Conservation (phyloP, 2,329 filamentous ascomycete species). For the Cadophora malorum region DNA sequence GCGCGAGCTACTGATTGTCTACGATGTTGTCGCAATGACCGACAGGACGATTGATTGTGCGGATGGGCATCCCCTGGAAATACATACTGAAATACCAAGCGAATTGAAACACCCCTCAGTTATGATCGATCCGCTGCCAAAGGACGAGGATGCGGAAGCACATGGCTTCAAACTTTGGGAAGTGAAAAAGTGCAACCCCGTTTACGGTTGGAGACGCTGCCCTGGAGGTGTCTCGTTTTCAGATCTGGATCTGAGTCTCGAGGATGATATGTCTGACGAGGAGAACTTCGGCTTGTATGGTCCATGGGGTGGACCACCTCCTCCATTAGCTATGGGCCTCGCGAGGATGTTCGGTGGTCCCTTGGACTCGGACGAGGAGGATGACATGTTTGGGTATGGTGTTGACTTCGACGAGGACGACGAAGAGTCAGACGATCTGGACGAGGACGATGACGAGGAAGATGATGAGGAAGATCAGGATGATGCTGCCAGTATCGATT, state of each 20-base stretch:
- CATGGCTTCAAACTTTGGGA: constrained; percentile 14
- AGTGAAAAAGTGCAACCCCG: constrained; percentile 20
- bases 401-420: constrained; percentile 7
- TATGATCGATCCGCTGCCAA: constrained; percentile 12
- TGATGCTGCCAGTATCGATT: constrained; percentile 13
- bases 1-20: constrained; percentile 25
- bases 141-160: neutral
- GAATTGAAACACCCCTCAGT: constrained; percentile 16
- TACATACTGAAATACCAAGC: constrained; percentile 23
- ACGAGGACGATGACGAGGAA: constrained; percentile 1
- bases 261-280: constrained; percentile 17
- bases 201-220: constrained; percentile 35
- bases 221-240: constrained; percentile 15
- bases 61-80: constrained; percentile 18
- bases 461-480: neutral
- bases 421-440: neutral
- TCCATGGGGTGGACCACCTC: constrained; percentile 1
- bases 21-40: constrained; percentile 24
- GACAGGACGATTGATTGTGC: constrained; percentile 17
- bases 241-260: constrained; percentile 16
- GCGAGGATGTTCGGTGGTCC: neutral
- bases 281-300: constrained; percentile 4
- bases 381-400: neutral
- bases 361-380: neutral
- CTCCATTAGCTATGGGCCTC: neutral